Evolutionary conservation across 805 yeast genomes (phyloP).

Genomic region (Yarrowia bubula): DNA sequence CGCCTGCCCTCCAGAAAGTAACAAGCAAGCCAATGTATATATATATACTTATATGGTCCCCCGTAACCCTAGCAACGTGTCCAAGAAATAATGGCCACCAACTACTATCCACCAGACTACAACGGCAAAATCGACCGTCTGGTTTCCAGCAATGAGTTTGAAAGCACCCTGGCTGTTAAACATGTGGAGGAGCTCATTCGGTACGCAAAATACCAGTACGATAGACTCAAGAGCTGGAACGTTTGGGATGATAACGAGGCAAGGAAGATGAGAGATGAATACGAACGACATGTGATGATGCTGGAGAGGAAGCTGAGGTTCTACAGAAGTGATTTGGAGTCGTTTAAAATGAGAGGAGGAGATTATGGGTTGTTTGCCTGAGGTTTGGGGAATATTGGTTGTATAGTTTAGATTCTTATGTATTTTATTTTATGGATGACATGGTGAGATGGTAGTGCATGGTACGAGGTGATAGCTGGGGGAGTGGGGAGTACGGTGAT

Average conservation of each 20-base stretch:
- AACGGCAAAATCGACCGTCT: neutral
- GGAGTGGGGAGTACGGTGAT: too few relatives aligned
- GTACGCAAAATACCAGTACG: conserved; percentile 4
- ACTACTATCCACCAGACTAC: conserved; percentile 1
- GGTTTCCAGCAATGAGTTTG: neutral
- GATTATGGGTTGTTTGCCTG: neutral
- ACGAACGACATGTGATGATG: neutral
- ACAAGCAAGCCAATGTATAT: too few relatives aligned
- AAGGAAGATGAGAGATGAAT: neutral
- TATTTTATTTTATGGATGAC: neutral
- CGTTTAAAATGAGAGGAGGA: neutral
- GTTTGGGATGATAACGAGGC: neutral
- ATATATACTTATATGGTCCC: neutral
- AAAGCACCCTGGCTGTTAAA: neutral
- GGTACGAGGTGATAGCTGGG: too few relatives aligned
- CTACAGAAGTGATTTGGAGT: conserved; percentile 12
- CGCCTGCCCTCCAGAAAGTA: too few relatives aligned
- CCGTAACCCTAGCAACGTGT: neutral
- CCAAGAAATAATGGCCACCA: neutral
- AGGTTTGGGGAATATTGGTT: neutral
- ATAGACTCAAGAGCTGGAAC: neutral
- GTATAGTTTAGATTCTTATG: neutral
- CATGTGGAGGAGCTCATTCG: conserved; percentile 10
- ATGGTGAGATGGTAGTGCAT: neutral
- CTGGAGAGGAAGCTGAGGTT: neutral